phyloP scores from a whole-genome alignment of 192 early-diverging fungal species.

The Funneliformis mosseae region DNA sequence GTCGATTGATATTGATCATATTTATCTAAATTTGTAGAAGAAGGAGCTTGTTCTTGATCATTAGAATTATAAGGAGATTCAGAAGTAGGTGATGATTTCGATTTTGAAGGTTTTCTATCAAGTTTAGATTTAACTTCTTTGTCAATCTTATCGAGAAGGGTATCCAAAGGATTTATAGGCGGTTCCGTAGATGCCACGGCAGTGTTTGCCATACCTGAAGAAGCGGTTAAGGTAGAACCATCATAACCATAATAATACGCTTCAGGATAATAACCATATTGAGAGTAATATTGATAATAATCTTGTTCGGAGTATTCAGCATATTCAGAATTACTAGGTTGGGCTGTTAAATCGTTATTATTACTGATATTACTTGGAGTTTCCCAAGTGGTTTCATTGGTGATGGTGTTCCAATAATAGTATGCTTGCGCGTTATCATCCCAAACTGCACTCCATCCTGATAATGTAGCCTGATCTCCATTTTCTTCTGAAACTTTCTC shows the following conservation, averaged over 20 bases:
- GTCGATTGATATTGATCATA: neutral
- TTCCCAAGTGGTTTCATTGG: conserved; percentile 54
- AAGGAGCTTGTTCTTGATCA: neutral
- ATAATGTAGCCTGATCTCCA: neutral
- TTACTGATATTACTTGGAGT: conserved; percentile 32
- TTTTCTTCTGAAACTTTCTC: neutral
- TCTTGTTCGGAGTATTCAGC: neutral
- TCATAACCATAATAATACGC: conserved; percentile 27
- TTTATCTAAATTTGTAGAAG: neutral
- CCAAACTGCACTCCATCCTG: conserved; percentile 46
- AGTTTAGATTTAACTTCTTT: conserved; percentile 40
- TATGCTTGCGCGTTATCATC: conserved; percentile 45
- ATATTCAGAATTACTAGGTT: neutral
- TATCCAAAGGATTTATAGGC: conserved; percentile 37
- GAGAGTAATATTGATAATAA: conserved; percentile 27
- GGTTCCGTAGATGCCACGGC: neutral
- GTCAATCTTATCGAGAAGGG: conserved; percentile 47
- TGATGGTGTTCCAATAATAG: conserved; percentile 56
- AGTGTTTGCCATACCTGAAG: neutral
- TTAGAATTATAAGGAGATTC: neutral
- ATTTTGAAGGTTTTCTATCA: conserved; percentile 15
- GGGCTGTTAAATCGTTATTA: neutral
- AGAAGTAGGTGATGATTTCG: neutral
- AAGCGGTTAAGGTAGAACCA: neutral
- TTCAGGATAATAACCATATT: conserved; percentile 33